Conservation (phyloP, 768 basidiomycete species). For the Xerocomellus intermedius region DNA sequence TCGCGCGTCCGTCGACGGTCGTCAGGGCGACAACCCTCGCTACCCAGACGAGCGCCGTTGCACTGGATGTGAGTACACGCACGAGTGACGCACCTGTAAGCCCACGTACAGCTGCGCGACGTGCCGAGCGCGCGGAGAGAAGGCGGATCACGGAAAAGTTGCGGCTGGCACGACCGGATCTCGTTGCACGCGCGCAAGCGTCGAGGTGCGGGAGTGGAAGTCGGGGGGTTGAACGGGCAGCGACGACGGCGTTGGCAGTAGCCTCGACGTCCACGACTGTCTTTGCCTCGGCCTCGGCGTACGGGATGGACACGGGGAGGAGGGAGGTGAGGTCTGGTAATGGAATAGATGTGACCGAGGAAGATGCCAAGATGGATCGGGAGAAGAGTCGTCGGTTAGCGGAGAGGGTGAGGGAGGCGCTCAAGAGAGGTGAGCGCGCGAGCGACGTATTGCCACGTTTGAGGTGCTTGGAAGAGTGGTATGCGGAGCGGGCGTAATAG, state of each 20-base stretch:
- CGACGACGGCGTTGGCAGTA: background rate
- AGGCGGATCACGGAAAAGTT: constrained; percentile 39
- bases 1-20: background rate
- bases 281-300: background rate
- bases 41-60: background rate
- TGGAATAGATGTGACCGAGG: background rate
- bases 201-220: constrained; percentile 20
- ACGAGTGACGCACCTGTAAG: background rate
- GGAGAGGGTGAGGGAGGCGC: constrained; percentile 19
- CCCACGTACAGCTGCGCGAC: constrained; percentile 21
- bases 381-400: constrained; percentile 26
- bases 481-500: background rate
- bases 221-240: background rate
- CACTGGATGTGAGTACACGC: background rate
- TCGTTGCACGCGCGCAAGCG: constrained; percentile 31
- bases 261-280: background rate
- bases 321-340: background rate
- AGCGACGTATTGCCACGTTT: constrained; percentile 29
- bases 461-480: constrained; percentile 21
- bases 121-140: constrained; percentile 19
- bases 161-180: constrained; percentile 43
- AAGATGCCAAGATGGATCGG: constrained; percentile 25
- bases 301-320: background rate
- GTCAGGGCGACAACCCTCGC: background rate
- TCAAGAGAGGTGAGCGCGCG: constrained; percentile 18